A percentile compares a stretch with the other conserved stretches of the same genome.
Conservation (phyloP, 2,329 filamentous ascomycete genomes). For the Epichloe typhina region DNA sequence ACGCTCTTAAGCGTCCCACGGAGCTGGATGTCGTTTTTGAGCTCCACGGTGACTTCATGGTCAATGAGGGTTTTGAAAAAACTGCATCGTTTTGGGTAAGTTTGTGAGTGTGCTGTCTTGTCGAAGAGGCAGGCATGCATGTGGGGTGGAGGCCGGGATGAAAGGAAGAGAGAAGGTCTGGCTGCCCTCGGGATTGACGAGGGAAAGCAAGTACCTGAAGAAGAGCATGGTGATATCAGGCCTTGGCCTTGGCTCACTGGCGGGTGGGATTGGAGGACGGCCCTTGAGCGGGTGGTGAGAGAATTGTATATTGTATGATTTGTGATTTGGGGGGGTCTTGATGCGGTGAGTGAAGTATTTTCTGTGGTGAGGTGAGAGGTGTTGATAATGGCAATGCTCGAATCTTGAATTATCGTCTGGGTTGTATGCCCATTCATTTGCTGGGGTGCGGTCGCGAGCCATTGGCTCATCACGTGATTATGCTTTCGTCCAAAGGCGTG, state of each 20-base stretch:
- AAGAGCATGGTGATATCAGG: slow-evolving; percentile 24
- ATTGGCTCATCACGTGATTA: not conserved
- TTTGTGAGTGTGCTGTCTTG: no score
- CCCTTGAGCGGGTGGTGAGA: not conserved
- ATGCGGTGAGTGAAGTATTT: not conserved
- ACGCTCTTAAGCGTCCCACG: slow-evolving; percentile 92
- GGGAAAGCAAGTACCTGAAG: slow-evolving; percentile 23
- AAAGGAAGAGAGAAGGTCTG: no score
- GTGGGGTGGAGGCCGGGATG: no score
- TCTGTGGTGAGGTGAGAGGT: not conserved
- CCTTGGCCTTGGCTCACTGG: not conserved
- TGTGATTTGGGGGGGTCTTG: no score
- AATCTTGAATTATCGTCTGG: not conserved
- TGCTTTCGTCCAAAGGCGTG: not conserved
- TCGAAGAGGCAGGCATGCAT: no score
- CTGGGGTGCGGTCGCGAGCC: not conserved
- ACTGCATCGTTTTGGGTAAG: slow-evolving; percentile 28
- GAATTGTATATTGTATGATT: no score
- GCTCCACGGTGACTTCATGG: slow-evolving; percentile 92
- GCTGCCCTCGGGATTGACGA: not conserved
- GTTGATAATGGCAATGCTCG: not conserved
- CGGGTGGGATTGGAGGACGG: no score
- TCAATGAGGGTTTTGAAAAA: slow-evolving; percentile 99
- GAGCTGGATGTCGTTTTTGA: slow-evolving; percentile 98
- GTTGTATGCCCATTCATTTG: not conserved